Evolutionary conservation across 441 rosid genomes (phyloP), one percentile per base, ranked within the genome.

Genomic region (Adansonia madagascariensis): DNA sequence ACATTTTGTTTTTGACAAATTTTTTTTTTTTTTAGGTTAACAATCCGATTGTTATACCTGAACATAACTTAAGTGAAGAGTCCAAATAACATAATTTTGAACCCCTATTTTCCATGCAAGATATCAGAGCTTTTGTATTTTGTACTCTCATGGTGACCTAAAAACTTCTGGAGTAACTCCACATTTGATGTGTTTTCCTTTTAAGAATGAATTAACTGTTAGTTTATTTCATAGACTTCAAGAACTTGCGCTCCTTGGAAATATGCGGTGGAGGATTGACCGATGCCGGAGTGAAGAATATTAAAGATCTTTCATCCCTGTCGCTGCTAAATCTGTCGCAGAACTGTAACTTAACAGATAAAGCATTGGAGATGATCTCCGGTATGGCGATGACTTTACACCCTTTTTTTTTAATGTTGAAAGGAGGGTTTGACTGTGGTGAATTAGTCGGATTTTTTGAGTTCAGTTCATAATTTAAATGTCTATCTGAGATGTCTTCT

Each of bases 211-310:
- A 35, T 15, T 18, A 18, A 39, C 20, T 44, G 8, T 69, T 22
- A 39, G 35, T 31, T 35, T 71, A n/a, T 67, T 49, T 72, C 69
- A 53, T 80, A 95, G 98, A 88, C 80, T 88, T 94, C 70, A 94
- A 91, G 91, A 91, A 91, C 66, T 85, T 96, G 74, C 84, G 83
- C 77, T 92, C 96, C 57, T 81, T 94, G 85, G 98, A 96, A 82
- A 94, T 96, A 80, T 96, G 98, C 55, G 95, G 98, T 9, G 98
- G 99, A 82, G 92, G 94, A 78, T 83, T 96, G 79, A 92, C 97
- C 22, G 98, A 94, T 90, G 91, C 94, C 68, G 98, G 98, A 49
- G 84, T 91, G 81, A 90, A 91, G 91, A 91, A 96, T 80, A 88
- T 96, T 66, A 92, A 91, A 81, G 94, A 91, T 75, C 93, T 96